Conservation (phyloP, 2,329 filamentous ascomycete genomes). For the Camillea tinctor region DNA sequence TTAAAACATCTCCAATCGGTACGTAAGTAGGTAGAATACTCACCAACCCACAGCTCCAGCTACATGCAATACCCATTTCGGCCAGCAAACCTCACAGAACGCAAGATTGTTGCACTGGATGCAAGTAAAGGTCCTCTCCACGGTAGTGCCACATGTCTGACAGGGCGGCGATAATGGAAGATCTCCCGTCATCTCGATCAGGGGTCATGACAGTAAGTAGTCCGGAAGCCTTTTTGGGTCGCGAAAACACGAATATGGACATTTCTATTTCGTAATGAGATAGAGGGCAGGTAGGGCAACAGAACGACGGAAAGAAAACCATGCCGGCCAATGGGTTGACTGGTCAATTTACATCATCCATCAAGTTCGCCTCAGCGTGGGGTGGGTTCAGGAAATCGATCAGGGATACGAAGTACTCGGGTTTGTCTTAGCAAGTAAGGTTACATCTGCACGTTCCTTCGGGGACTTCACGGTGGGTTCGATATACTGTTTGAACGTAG, state of each 20-base stretch:
- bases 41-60: slow-evolving; percentile 31
- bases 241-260: slow-evolving; percentile 15
- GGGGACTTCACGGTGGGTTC: neutral
- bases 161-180: slow-evolving; percentile 26
- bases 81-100: slow-evolving; percentile 33
- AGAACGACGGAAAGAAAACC: neutral
- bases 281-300: neutral
- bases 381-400: neutral
- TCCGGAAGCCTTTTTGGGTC: slow-evolving; percentile 12
- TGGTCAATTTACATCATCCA: neutral
- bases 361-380: neutral
- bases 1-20: too few species aligned
- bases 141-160: slow-evolving; percentile 29
- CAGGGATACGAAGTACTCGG: neutral
- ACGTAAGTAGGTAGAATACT: slow-evolving; percentile 14
- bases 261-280: slow-evolving; percentile 22
- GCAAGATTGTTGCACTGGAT: slow-evolving; percentile 34
- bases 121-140: slow-evolving; percentile 30
- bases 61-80: slow-evolving; percentile 31
- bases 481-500: neutral
- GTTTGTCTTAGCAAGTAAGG: neutral
- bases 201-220: slow-evolving; percentile 13
- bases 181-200: slow-evolving; percentile 16
- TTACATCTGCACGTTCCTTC: neutral
- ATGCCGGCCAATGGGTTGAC: neutral